Evolutionary conservation across 2,329 filamentous ascomycete genomes (phyloP).

Genomic region (Diaporthe batatas): DNA sequence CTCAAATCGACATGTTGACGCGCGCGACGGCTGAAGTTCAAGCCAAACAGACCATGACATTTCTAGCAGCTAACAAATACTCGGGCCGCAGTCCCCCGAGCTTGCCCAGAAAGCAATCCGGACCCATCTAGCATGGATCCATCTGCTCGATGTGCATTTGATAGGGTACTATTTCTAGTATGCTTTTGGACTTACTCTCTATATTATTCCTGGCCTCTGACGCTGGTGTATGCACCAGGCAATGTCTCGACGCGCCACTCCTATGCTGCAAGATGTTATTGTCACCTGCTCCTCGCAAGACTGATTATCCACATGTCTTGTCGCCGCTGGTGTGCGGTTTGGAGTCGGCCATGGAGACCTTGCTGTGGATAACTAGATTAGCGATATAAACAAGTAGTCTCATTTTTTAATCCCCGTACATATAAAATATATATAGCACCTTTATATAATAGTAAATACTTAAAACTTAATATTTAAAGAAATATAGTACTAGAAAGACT

Average conservation of each 20-base stretch:
- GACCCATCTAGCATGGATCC: background rate
- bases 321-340: conserved; percentile 10
- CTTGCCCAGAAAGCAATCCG: background rate
- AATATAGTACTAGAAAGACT: background rate
- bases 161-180: background rate
- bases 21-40: no score
- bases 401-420: no score
- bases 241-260: background rate
- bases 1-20: background rate
- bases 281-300: no score
- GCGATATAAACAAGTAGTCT: background rate
- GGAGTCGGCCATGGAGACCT: background rate
- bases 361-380: background rate
- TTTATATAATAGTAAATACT: no score
- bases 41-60: background rate
- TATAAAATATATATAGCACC: no score
- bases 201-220: background rate
- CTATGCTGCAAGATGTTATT: no score
- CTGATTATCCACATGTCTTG: no score
- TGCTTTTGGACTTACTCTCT: background rate
- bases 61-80: background rate
- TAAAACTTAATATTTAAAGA: no score
- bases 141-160: background rate
- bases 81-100: conserved; percentile 26
- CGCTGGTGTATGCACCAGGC: background rate